phyloP scores from a whole-genome alignment of 2,329 filamentous ascomycete genomes.

The Microdochium bolleyi region DNA sequence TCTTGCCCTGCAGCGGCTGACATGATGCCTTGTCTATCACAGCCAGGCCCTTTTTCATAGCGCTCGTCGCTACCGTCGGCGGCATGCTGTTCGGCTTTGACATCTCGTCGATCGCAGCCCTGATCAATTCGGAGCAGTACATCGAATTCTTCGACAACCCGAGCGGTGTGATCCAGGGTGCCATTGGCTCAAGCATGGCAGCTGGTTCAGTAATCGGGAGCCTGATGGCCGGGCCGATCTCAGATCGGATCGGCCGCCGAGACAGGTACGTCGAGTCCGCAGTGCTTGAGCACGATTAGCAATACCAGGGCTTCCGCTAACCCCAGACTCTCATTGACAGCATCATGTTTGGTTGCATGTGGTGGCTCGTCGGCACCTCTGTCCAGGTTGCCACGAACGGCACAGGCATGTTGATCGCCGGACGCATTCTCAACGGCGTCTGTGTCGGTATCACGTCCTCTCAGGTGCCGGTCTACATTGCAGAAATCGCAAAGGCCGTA shows the following conservation, averaged over 20 bases:
- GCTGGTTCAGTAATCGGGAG: conserved; percentile 43
- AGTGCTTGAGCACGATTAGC: neutral
- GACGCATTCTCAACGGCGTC: conserved; percentile 54
- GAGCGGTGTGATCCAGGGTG: conserved; percentile 36
- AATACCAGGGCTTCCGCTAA: neutral
- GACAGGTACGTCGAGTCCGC: conserved; percentile 15
- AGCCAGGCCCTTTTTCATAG: conserved; percentile 22
- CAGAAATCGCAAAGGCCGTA: conserved; percentile 49
- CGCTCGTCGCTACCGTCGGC: conserved; percentile 18
- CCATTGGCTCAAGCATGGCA: conserved; percentile 43
- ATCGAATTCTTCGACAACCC: conserved; percentile 43
- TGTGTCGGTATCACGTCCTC: conserved; percentile 60
- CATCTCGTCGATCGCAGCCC: conserved; percentile 50
- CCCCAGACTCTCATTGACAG: conserved; percentile 8
- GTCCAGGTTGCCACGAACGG: conserved; percentile 52
- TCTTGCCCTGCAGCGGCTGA: neutral
- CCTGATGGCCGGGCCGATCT: conserved; percentile 37
- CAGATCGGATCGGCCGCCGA: conserved; percentile 38
- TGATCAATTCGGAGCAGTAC: conserved; percentile 43
- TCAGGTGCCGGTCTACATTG: conserved; percentile 61
- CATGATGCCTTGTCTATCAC: conserved; percentile 6
- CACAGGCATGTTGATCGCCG: conserved; percentile 43
- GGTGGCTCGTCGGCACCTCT: conserved; percentile 49
- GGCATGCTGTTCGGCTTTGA: conserved; percentile 43
- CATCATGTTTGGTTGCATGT: conserved; percentile 35